A percentile compares a stretch with the other conserved stretches of the same genome.
Evolutionary conservation across 1,284 basidiomycete genomes (phyloP).

Genomic region (Sporisorium scitamineum): DNA sequence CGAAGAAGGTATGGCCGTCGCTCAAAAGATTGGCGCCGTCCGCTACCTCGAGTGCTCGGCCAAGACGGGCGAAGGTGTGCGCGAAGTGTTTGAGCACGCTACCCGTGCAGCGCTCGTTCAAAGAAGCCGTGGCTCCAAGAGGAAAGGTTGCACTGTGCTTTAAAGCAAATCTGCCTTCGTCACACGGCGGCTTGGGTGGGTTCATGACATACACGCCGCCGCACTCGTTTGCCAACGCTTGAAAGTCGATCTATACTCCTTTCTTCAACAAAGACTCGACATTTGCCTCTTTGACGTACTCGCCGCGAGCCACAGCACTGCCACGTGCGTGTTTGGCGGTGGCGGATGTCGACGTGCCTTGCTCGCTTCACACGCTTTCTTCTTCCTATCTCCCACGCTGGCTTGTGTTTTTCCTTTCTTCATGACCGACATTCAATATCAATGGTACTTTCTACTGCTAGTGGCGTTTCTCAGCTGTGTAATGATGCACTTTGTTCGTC

Average conservation of each 20-base stretch:
- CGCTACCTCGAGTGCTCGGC: slow-evolving; percentile 92
- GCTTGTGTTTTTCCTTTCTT: background rate
- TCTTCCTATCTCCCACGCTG: background rate
- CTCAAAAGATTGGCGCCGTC: slow-evolving; percentile 87
- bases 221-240: background rate
- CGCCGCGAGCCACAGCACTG: background rate
- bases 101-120: slow-evolving; percentile 81
- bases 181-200: background rate
- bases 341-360: no score
- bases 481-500: background rate
- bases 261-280: background rate
- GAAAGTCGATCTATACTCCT: slow-evolving; percentile 1
- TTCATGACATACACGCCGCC: slow-evolving; percentile 1
- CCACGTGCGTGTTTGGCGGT: no score
- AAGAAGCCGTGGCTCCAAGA: slow-evolving; percentile 69
- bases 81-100: slow-evolving; percentile 91
- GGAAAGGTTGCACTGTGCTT: slow-evolving; percentile 74
- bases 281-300: background rate
- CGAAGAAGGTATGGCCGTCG: slow-evolving; percentile 79
- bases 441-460: background rate
- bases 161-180: slow-evolving; percentile 67
- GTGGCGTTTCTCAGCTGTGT: background rate
- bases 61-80: slow-evolving; percentile 87
- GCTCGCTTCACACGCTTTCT: background rate
- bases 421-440: background rate